Percentiles rank a stretch among this genome's conserved stretches.
Evolutionary conservation across 805 yeast species (phyloP).

Genomic region (Soucietia sequanensis): DNA sequence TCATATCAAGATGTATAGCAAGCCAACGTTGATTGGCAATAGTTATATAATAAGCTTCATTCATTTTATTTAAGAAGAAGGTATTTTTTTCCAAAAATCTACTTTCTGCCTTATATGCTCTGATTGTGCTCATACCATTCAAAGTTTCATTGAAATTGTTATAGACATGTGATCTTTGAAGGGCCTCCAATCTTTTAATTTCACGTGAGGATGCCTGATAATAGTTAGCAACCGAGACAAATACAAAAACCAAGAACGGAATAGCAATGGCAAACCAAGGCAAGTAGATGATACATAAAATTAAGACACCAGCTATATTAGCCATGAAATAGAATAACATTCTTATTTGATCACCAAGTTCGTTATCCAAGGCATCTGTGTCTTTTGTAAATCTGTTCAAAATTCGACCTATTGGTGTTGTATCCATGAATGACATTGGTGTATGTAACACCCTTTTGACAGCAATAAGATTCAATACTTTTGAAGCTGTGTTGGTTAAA

Average conservation of each 20-base stretch:
- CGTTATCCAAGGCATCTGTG: slow-evolving; percentile 81
- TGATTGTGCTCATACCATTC: slow-evolving; percentile 37
- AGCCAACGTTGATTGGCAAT: slow-evolving; percentile 40
- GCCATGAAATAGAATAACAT: slow-evolving; percentile 54
- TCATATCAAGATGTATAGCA: slow-evolving; percentile 30
- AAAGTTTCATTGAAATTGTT: slow-evolving; percentile 38
- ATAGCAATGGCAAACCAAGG: slow-evolving; percentile 43
- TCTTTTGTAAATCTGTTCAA: slow-evolving; percentile 86
- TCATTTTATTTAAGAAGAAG: slow-evolving; percentile 27
- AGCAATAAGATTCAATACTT: slow-evolving; percentile 60
- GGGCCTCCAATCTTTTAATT: slow-evolving; percentile 38
- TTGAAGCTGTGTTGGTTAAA: slow-evolving; percentile 53
- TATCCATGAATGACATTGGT: slow-evolving; percentile 81
- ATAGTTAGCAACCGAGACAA: slow-evolving; percentile 28
- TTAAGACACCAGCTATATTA: slow-evolving; percentile 55
- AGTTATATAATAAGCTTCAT: slow-evolving; percentile 36
- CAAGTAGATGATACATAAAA: slow-evolving; percentile 34
- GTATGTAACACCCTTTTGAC: slow-evolving; percentile 61
- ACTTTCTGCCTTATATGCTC: slow-evolving; percentile 27
- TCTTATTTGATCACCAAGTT: slow-evolving; percentile 67
- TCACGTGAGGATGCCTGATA: slow-evolving; percentile 40
- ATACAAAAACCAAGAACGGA: slow-evolving; percentile 26
- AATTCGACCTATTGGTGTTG: slow-evolving; percentile 85
- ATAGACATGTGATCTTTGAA: slow-evolving; percentile 40
- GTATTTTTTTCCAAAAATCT: slow-evolving; percentile 28